Percentiles rank a stretch among this genome's conserved stretches.
Evolutionary conservation across 2,329 filamentous ascomycete genomes (phyloP).

Genomic region (Botrytis pseudocinerea): DNA sequence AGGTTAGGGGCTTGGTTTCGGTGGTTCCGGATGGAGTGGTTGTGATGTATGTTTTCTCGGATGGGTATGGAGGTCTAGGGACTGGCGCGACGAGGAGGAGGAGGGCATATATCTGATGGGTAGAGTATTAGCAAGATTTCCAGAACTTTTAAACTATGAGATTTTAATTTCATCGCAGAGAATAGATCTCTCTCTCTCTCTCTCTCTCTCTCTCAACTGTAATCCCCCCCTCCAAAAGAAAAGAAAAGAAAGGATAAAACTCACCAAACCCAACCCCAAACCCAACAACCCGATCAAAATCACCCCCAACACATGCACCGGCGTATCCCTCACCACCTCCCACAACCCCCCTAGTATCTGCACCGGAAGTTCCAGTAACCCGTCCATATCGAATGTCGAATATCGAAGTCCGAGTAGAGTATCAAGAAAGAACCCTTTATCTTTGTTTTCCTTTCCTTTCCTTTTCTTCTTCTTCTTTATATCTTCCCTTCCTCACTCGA

Average conservation of each 20-base stretch:
- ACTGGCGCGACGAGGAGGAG: slow-evolving; percentile 77
- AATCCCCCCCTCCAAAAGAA: slow-evolving; percentile 12
- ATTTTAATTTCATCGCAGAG: neutral
- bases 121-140: neutral
- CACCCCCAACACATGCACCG: slow-evolving; percentile 5
- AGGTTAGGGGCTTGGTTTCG: slow-evolving; percentile 63
- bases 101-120: slow-evolving; percentile 60
- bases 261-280: slow-evolving; percentile 13
- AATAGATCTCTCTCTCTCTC: neutral
- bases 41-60: slow-evolving; percentile 85
- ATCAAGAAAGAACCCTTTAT: neutral
- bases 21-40: slow-evolving; percentile 65
- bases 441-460: neutral
- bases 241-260: neutral
- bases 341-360: neutral
- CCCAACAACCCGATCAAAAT: neutral
- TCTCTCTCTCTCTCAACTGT: neutral
- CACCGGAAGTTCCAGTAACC: slow-evolving; percentile 6
- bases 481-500: neutral
- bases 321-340: slow-evolving; percentile 7
- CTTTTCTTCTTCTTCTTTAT: neutral
- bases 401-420: neutral
- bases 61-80: slow-evolving; percentile 70
- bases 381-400: slow-evolving; percentile 11
- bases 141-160: neutral